Evolutionary conservation across 2,329 filamentous ascomycete genomes (phyloP), one percentile per base, ranked within the genome.

Genomic region (Aspergillus nomiae): DNA sequence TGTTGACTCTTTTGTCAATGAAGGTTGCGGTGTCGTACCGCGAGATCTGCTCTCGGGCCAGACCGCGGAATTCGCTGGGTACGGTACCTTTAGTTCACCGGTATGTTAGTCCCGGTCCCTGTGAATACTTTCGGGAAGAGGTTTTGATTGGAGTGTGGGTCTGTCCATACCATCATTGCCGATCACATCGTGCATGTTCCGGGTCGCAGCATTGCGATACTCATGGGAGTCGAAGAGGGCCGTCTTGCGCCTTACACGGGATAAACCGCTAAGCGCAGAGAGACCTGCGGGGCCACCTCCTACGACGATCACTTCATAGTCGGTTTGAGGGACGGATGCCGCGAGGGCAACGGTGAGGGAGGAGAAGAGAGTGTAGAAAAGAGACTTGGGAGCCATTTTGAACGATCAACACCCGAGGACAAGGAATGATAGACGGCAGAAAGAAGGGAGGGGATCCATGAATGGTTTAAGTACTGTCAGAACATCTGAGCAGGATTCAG

Each of bases 111-210:
- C 34, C 14, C 21, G 16, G 14, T 14, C 34, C 34, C 14, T 16
- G 34, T 36, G 10, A 36, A 36, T 36, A 16, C 34, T 36, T 36
- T 14, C 12, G 12, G 12, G 4, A 36, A 12, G 7, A 14, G 14
- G 21, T 24, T 36, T 36, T 36, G 34, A 36, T 8, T 36, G 34
- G 32, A 1, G 32, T n/a, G 26, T 19, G 14, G 19, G 9, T 34
- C 50, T 11, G n/a, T 19, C 53, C 71, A 65, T 69, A 87, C 86
- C 86, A 58, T 89, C 86, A 61, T 82, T 85, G 3, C 86, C 86
- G 30, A 88, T 77, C 0, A 89, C 83, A 70, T 89, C 87, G 73
- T 89, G 87, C 80, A 88, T 84, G 65, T 87, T 82, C 16, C 86
- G 76, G 0, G 87, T 88, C 0, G 80, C 76, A 1, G 59, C 79